phyloP scores from a whole-genome alignment of 2,329 filamentous ascomycete genomes.

The Trichoderma sp. region DNA sequence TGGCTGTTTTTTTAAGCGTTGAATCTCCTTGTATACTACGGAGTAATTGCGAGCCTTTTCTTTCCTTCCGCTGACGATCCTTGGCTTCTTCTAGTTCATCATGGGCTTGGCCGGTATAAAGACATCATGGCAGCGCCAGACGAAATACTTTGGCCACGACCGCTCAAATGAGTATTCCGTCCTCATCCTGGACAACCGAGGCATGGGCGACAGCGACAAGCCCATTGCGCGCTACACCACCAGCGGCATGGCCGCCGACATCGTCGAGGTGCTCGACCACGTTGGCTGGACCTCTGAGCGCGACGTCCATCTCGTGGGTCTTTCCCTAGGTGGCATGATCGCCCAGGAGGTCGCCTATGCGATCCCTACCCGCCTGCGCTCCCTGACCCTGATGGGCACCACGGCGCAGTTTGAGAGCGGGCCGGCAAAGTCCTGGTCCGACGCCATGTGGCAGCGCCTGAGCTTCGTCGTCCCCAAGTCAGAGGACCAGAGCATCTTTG shows the following conservation, averaged over 20 bases:
- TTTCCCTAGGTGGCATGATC: constrained; percentile 91
- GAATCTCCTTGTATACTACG: not conserved
- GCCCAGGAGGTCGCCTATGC: constrained; percentile 70
- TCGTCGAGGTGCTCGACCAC: constrained; percentile 66
- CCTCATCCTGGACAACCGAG: constrained; percentile 79
- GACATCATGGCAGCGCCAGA: constrained; percentile 79
- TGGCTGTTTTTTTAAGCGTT: not conserved
- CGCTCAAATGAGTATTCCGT: constrained; percentile 66
- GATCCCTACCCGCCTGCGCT: constrained; percentile 52
- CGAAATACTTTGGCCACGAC: constrained; percentile 75
- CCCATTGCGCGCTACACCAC: constrained; percentile 77
- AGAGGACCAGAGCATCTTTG: constrained; percentile 63
- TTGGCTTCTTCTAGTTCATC: constrained; percentile 60
- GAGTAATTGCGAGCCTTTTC: not conserved
- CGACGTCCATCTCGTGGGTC: constrained; percentile 67
- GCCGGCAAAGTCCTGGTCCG: constrained; percentile 48
- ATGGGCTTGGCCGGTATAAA: constrained; percentile 73
- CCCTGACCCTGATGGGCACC: constrained; percentile 61
- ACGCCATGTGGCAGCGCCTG: constrained; percentile 60
- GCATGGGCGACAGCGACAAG: constrained; percentile 77
- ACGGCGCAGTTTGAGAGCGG: constrained; percentile 61
- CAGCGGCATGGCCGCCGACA: constrained; percentile 78
- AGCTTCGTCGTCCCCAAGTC: constrained; percentile 67
- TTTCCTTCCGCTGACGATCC: not conserved
- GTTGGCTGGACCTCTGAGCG: constrained; percentile 61